Evolutionary conservation across 2,329 filamentous ascomycete species (phyloP).

Genomic region (Podosphaera leucotricha): DNA sequence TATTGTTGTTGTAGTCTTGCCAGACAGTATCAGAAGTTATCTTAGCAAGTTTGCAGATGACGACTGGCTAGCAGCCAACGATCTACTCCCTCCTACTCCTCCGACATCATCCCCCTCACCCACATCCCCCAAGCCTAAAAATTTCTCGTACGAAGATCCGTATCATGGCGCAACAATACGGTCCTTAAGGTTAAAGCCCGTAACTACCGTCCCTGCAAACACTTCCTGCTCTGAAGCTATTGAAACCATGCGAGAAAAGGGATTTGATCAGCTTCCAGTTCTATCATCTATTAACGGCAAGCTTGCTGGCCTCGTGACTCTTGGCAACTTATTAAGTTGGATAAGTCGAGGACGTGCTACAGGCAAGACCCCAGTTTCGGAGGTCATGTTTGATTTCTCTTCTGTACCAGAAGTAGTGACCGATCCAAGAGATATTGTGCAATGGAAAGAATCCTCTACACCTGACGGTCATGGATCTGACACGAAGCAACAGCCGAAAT

Average conservation of each 20-base stretch:
- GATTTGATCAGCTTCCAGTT: conserved; percentile 92
- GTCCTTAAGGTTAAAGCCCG: conserved; percentile 71
- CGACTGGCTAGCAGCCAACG: conserved; percentile 94
- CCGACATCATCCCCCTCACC: conserved; percentile 18
- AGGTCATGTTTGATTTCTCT: conserved; percentile 94
- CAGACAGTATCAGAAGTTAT: conserved; percentile 93
- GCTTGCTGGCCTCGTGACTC: conserved; percentile 78
- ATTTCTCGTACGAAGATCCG: conserved; percentile 29
- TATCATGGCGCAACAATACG: conserved; percentile 61
- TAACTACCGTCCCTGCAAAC: conserved; percentile 56
- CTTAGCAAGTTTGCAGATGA: conserved; percentile 97
- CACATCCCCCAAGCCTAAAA: conserved; percentile 18
- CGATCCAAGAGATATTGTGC: conserved; percentile 46
- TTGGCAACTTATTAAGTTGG: conserved; percentile 82
- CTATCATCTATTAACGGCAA: conserved; percentile 42
- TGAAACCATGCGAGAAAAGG: conserved; percentile 94
- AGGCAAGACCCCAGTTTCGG: conserved; percentile 47
- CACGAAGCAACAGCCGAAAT: conserved; percentile 18
- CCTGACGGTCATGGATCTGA: conserved; percentile 12
- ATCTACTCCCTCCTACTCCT: conserved; percentile 48
- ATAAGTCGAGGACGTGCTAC: conserved; percentile 65
- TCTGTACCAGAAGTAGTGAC: conserved; percentile 74
- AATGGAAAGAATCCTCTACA: conserved; percentile 13
- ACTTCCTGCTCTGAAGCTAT: conserved; percentile 67
- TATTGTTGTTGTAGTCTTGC: conserved; percentile 71